Evolutionary conservation across 306 rosid genomes (phyloP), one percentile per base, ranked within the genome.

Genomic region (Quercus rubra): DNA sequence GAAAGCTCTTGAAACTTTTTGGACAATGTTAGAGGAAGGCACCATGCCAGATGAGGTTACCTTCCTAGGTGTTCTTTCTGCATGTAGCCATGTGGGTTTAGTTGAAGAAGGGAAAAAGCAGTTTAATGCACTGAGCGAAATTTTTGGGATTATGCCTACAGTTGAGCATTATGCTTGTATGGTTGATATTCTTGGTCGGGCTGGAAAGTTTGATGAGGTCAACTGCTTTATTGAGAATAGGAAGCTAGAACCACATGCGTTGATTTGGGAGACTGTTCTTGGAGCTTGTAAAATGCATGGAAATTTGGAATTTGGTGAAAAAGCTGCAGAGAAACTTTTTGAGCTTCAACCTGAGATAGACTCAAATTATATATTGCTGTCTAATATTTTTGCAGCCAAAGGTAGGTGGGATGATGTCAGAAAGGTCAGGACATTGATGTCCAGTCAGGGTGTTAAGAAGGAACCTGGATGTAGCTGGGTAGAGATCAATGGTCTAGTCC

Each of bases 391-490:
- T 79, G 83, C 86, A 54, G 70, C 81, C 68, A 79, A 79, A 75
- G 81, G 83, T 63, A 79, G 74, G 81, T 83, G 86, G 86, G 72
- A 18, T 41, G 83, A 83, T 31, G 83, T 71, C 15, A 79, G 25
- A 79, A 79, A 19, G 54, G 51, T 83, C 6, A 79, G 86, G 81
- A 38, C 72, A 69, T 71, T 83, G 55, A 83, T 83, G 86, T 79
- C 81, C 20, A 41, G 51, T 74, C 75, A 51, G 20, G 83, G 83
- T 83, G 83, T 83, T 61, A 83, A 83, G 74, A 83, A 83, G 81
- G 86, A 83, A 71, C 86, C 86, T 27, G 86, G 86, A 75, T 83
- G 86, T 63, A 83, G 86, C 77, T 83, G 86, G 86, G 72, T 83
- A 55, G 86, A 75, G 79, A 79, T 79, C 78, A 71, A 66, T 59